These are phyloP conservation scores for Trametes coccinea DNA, from an alignment of 768 basidiomycete genomes.

Conservation along the genomic window DNA sequence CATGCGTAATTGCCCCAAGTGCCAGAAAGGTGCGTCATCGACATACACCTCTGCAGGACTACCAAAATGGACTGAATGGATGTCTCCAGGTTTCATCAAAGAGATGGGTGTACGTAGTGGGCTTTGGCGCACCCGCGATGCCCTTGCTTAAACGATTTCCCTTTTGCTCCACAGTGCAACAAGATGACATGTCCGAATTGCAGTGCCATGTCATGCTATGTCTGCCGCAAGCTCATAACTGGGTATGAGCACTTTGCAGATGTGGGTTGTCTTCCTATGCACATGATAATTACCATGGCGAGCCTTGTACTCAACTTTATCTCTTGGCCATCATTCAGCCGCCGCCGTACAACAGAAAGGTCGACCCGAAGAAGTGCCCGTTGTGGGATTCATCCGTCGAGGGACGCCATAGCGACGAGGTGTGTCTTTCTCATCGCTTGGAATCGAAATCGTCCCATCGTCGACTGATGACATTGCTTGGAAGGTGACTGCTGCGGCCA, in stretches of 20 bases:
- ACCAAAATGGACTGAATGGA: not conserved
- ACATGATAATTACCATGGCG: conserved; percentile 7
- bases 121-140: not conserved
- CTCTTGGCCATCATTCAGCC: conserved; percentile 12
- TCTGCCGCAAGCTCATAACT: conserved; percentile 70
- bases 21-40: conserved; percentile 61
- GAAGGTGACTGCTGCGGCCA: conserved; percentile 69
- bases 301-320: conserved; percentile 1
- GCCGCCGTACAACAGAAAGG: conserved; percentile 25
- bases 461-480: not conserved
- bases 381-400: conserved; percentile 69
- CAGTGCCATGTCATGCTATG: conserved; percentile 74
- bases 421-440: conserved; percentile 27
- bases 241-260: conserved; percentile 79
- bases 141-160: too few species aligned
- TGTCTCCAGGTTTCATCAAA: conserved; percentile 75
- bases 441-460: not conserved
- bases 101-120: conserved; percentile 61
- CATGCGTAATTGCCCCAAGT: conserved; percentile 88
- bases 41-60: too few species aligned
- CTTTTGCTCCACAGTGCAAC: conserved; percentile 65
- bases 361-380: conserved; percentile 50
- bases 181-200: conserved; percentile 87
- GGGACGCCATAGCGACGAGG: conserved; percentile 66
- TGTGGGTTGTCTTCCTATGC: conserved; percentile 34